Evolutionary conservation across 768 basidiomycete genomes (phyloP).

Genomic region (Rhodotorula paludigena): DNA sequence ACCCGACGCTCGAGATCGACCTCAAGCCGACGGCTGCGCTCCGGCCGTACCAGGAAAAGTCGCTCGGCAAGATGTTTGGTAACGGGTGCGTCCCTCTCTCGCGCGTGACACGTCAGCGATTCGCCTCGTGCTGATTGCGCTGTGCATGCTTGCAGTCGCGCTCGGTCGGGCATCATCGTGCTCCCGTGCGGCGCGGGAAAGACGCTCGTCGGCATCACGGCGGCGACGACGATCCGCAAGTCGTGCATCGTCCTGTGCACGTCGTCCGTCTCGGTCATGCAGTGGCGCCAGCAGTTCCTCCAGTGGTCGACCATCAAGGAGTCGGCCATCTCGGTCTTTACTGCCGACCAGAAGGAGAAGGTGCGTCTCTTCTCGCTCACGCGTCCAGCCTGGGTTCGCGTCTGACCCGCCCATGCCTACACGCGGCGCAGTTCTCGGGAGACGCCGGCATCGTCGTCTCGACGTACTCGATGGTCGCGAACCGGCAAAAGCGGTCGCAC

Average conservation of each 20-base stretch:
- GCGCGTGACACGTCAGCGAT: too few relatives aligned
- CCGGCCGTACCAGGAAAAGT: constrained; percentile 96
- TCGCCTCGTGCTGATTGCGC: neutral
- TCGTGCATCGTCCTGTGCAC: constrained; percentile 95
- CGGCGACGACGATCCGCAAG: constrained; percentile 98
- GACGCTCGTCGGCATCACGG: constrained; percentile 98
- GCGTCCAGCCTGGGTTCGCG: too few relatives aligned
- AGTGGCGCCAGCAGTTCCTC: constrained; percentile 98
- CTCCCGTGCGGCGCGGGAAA: constrained; percentile 98
- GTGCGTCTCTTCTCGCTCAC: too few relatives aligned
- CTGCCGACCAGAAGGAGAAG: constrained; percentile 94
- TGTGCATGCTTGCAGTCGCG: constrained; percentile 60
- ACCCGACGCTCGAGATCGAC: constrained; percentile 95
- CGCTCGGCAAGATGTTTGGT: constrained; percentile 98
- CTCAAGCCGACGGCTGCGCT: constrained; percentile 96
- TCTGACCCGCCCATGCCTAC: too few relatives aligned
- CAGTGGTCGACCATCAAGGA: constrained; percentile 98
- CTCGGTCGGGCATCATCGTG: constrained; percentile 95
- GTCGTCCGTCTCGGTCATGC: constrained; percentile 75
- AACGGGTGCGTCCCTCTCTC: constrained; percentile 64
- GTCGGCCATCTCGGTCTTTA: constrained; percentile 92
- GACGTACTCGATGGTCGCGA: constrained; percentile 99
- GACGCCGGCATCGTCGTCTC: constrained; percentile 98
- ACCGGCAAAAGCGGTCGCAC: constrained; percentile 96
- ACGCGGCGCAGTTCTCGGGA: constrained; percentile 81